Conservation (phyloP, 208 protist species). For the Leishmania braziliensis region DNA sequence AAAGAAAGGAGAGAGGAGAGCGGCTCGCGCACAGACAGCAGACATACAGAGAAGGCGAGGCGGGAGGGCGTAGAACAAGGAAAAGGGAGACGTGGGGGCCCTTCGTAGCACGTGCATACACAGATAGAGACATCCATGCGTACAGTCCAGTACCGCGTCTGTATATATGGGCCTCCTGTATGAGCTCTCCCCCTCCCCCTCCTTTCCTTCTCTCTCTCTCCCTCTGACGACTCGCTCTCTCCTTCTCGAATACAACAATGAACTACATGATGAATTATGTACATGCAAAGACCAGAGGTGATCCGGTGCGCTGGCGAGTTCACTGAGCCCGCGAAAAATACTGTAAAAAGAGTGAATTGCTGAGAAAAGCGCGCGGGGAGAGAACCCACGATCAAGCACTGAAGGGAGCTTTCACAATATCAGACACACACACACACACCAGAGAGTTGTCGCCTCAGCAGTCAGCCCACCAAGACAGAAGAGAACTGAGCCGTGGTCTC, state of each 20-base stretch:
- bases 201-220: neutral
- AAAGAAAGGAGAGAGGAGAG: neutral
- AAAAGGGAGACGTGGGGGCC: neutral
- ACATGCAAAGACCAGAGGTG: neutral
- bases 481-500: neutral
- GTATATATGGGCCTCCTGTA: neutral
- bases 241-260: neutral
- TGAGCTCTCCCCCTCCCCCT: neutral
- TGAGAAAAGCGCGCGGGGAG: neutral
- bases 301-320: neutral
- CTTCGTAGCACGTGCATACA: neutral
- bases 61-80: neutral
- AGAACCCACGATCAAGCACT: neutral
- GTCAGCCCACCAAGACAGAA: neutral
- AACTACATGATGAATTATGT: neutral
- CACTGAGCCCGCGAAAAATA: neutral
- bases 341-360: neutral
- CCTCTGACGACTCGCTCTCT: neutral
- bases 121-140: neutral
- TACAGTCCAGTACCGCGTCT: neutral
- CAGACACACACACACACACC: neutral
- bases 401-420: neutral
- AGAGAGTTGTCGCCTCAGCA: neutral
- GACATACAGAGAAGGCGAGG: neutral
- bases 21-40: neutral